Conservation (phyloP, 768 basidiomycete species). For the Suillus occidentalis region DNA sequence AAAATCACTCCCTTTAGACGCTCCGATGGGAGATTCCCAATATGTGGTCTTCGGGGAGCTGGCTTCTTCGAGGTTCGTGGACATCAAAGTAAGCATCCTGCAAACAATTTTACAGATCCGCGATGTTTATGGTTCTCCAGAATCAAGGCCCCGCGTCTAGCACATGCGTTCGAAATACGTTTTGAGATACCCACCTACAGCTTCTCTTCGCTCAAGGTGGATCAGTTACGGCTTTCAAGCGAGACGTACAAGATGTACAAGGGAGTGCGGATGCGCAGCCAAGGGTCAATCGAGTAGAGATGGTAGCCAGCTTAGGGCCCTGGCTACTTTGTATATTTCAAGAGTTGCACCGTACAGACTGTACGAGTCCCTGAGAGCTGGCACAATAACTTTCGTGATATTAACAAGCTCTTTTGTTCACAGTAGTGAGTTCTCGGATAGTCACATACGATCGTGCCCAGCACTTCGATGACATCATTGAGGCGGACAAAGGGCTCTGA, state of each 20-base stretch:
- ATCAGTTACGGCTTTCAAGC: constrained; percentile 77
- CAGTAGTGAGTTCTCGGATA: neutral
- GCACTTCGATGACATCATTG: neutral
- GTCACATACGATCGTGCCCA: neutral
- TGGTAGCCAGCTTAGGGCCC: constrained; percentile 21
- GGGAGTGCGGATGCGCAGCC: constrained; percentile 67
- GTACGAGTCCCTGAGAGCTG: neutral
- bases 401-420: neutral
- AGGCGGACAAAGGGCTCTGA: neutral
- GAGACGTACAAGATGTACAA: constrained; percentile 91
- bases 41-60: constrained; percentile 64
- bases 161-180: constrained; percentile 69
- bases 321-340: neutral
- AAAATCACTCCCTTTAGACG: constrained; percentile 43
- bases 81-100: constrained; percentile 52
- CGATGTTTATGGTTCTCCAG: constrained; percentile 32
- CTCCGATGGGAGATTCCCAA: constrained; percentile 79
- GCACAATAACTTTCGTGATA: neutral
- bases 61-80: constrained; percentile 79
- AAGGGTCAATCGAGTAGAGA: constrained; percentile 34
- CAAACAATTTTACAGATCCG: neutral
- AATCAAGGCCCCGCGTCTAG: constrained; percentile 54
- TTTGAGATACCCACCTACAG: constrained; percentile 72
- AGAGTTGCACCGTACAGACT: neutral
- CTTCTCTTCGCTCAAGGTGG: constrained; percentile 81